A percentile compares a stretch with the other conserved stretches of the same genome.
These are phyloP conservation scores for Blepharisma japonicum DNA, from an alignment of 73 alveolate genomes.

Conservation along the genomic window DNA sequence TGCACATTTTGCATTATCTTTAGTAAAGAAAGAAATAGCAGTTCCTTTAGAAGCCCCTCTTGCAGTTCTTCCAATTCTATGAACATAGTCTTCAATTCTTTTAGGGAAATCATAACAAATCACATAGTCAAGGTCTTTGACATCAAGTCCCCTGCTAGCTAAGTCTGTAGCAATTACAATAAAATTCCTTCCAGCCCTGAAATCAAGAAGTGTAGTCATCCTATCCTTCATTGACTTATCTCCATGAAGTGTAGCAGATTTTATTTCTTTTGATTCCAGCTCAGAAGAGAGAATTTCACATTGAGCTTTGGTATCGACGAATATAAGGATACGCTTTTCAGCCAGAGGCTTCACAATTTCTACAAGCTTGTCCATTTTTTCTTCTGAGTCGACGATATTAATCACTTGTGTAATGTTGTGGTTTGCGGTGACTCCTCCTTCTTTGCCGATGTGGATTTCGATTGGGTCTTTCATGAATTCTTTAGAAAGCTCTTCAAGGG, in stretches of 20 bases:
- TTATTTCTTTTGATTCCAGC: constrained; percentile 73
- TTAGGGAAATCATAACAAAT: constrained; percentile 94
- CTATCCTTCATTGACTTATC: constrained; percentile 96
- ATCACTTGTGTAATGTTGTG: constrained; percentile 43
- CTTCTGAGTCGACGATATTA: constrained; percentile 65
- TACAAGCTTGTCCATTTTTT: constrained; percentile 76
- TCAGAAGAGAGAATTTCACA: constrained; percentile 91
- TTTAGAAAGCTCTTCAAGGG: constrained; percentile 87
- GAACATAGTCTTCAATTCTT: constrained; percentile 97
- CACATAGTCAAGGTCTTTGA: constrained; percentile 83
- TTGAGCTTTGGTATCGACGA: constrained; percentile 89
- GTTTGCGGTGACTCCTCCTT: constrained; percentile 45
- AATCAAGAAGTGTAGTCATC: constrained; percentile 82
- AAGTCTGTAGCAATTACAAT: constrained; percentile 95
- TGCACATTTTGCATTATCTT: constrained; percentile 44
- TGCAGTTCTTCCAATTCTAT: constrained; percentile 99
- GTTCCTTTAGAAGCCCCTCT: constrained; percentile 57
- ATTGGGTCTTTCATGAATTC: constrained; percentile 59
- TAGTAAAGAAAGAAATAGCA: constrained; percentile 45
- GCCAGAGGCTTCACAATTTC: constrained; percentile 82
- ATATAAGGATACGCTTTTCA: constrained; percentile 82
- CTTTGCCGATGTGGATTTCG: constrained; percentile 36
- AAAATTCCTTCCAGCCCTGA: constrained; percentile 85
- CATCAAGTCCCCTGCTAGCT: constrained; percentile 96
- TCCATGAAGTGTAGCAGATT: constrained; percentile 87